Evolutionary conservation across 371 early-diverging fungal species (phyloP), one percentile per base, ranked within the genome.

Genomic region (Rhizopus delemar): DNA sequence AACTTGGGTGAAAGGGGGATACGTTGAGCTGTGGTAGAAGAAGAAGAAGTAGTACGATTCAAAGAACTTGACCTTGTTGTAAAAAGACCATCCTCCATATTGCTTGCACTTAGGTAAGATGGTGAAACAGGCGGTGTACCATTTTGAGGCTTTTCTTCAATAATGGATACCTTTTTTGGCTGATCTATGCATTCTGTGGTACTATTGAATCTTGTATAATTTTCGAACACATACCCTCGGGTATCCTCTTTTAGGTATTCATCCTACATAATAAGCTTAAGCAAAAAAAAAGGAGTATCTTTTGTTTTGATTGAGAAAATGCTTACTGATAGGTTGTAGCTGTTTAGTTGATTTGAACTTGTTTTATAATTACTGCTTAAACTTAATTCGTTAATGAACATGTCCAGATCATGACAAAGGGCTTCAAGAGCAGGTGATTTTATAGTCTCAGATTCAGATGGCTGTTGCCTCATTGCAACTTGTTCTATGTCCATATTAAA

Each of bases 21-120:
- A 38, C 52, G 32, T 39, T 53, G 59, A 16, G 61, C 66, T 29
- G 63, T 49, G 7, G 63, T 46, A 1, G 68, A 48, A 39, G 59
- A 54, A 1, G 36, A 49, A 39, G 59, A 54, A 1, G 36, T 51
- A 2, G 65, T 51, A 22, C 74, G 68, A 33, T 66, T 67, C 15
- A 74, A 41, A 5, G 74, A 71, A 49, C 71, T 74, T 13, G 74
- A 63, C 13, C 74, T 52, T 5, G 71, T 65, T 2, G 74, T 70
- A 38, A 62, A 66, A n/a, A 66, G 39, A 57, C 56, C 48, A 39
- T 69, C 59, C n/a, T 69, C 66, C 28, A 31, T 43, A 16, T 41
- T 41, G 32, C 41, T 43, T 11, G 57, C 56, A 46, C 59, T 41
- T 16, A 66, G 15, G 45, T 46, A 62, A 3, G 65, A 62, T 5